phyloP scores from a whole-genome alignment of 129 eudicot genomes.

The Pulicaria dysenterica region DNA sequence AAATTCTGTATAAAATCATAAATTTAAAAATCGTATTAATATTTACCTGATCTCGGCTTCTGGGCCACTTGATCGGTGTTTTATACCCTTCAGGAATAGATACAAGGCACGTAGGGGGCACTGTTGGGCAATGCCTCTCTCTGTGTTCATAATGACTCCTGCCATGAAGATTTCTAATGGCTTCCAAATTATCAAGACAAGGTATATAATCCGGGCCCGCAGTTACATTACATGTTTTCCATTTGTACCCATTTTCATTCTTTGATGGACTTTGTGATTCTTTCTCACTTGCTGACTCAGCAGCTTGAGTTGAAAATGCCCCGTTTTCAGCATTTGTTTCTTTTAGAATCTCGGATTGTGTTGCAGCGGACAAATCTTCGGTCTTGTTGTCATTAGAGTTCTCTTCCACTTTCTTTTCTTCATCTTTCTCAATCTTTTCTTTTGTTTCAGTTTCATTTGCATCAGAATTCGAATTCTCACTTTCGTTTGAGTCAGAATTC shows the following conservation, averaged over 20 bases:
- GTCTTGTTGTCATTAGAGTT: constrained; percentile 32
- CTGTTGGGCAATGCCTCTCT: constrained; percentile 71
- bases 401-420: constrained; percentile 40
- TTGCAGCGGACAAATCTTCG: constrained; percentile 41
- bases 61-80: constrained; percentile 59
- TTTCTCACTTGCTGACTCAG: constrained; percentile 62
- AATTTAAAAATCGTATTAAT: not conserved
- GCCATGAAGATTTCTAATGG: constrained; percentile 53
- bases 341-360: constrained; percentile 56
- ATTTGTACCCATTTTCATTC: constrained; percentile 27
- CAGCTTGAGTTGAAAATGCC: constrained; percentile 65
- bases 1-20: no score
- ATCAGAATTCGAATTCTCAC: constrained; percentile 30
- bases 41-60: constrained; percentile 65
- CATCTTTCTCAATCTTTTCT: constrained; percentile 35
- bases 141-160: constrained; percentile 61
- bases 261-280: constrained; percentile 36
- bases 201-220: constrained; percentile 75
- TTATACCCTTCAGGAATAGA: constrained; percentile 63
- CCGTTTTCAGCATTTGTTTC: constrained; percentile 59
- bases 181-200: constrained; percentile 68
- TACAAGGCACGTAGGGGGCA: constrained; percentile 70
- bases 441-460: constrained; percentile 29
- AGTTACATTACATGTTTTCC: constrained; percentile 65
- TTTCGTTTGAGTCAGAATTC: constrained; percentile 18